A percentile compares a stretch with the other conserved stretches of the same genome.
Evolutionary conservation across 805 yeast genomes (phyloP).

Genomic region (Ogataea kodamae): DNA sequence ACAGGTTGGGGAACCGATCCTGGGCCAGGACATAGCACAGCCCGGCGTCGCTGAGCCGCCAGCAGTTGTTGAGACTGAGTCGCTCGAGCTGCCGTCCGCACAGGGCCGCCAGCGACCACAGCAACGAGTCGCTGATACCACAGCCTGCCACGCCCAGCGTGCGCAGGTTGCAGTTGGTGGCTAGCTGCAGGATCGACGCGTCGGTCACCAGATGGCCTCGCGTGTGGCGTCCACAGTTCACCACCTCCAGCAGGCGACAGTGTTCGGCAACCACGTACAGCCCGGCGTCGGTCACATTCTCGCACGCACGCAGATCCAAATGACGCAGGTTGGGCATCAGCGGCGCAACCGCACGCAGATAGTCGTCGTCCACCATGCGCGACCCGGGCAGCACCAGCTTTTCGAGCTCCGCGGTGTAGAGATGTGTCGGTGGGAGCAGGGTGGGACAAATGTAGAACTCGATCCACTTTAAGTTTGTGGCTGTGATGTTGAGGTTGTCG

Average conservation of each 20-base stretch:
- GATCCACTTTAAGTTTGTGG: constrained; percentile 56
- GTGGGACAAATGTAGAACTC: constrained; percentile 84
- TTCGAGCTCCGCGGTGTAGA: constrained; percentile 41
- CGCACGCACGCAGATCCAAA: constrained; percentile 83
- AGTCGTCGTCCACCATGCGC: constrained; percentile 55
- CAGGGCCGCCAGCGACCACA: constrained; percentile 73
- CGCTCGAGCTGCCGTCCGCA: constrained; percentile 50
- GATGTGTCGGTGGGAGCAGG: constrained; percentile 49
- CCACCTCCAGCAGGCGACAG: constrained; percentile 53
- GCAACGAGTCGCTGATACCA: constrained; percentile 64
- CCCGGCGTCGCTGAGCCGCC: constrained; percentile 32
- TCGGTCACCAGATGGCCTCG: constrained; percentile 69
- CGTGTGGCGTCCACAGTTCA: constrained; percentile 78
- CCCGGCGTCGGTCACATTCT: constrained; percentile 70
- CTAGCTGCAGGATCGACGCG: constrained; percentile 56
- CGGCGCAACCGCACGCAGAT: constrained; percentile 49
- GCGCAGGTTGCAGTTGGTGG: constrained; percentile 51
- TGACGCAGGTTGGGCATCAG: constrained; percentile 56
- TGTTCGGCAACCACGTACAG: constrained; percentile 59
- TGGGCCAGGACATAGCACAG: constrained; percentile 33
- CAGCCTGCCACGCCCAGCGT: constrained; percentile 93
- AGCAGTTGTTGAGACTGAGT: constrained; percentile 73
- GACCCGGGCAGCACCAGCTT: constrained; percentile 70
- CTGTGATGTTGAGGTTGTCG: constrained; percentile 38
- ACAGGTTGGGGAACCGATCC: constrained; percentile 53